phyloP scores from a whole-genome alignment of 805 yeast species.

The Nakazawaea pomicola region DNA sequence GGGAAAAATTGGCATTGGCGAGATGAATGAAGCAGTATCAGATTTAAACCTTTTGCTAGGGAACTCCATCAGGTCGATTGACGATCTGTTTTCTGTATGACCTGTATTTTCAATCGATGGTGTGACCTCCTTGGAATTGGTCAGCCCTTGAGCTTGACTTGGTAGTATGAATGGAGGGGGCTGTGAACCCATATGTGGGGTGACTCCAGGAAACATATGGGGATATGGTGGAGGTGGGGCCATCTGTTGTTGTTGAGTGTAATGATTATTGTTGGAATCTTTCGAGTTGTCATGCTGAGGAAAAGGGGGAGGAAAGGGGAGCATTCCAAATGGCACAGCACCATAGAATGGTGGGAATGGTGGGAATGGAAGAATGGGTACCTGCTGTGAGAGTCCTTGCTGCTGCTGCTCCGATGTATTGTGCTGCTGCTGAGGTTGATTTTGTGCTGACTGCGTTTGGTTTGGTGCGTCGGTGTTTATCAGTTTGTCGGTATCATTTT shows the following conservation, averaged over 20 bases:
- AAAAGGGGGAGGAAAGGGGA: slow-evolving; percentile 5
- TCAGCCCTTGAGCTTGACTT: neutral
- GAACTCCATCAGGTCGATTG: neutral
- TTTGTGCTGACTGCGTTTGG: too few species aligned
- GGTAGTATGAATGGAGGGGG: neutral
- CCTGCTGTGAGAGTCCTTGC: too few species aligned
- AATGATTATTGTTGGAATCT: neutral
- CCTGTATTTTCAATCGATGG: neutral
- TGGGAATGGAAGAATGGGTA: neutral
- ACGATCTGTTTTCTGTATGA: neutral
- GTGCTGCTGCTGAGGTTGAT: too few species aligned
- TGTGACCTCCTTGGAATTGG: neutral
- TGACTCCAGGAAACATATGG: too few species aligned
- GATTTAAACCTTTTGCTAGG: too few species aligned
- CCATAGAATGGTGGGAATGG: slow-evolving; percentile 1
- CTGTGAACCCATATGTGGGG: neutral
- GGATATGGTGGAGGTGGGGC: neutral
- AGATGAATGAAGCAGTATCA: neutral
- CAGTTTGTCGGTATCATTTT: too few species aligned
- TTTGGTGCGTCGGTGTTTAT: too few species aligned
- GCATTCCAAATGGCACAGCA: neutral
- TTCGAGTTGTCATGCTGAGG: neutral
- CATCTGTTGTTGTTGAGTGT: neutral
- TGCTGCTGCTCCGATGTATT: too few species aligned
- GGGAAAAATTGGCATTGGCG: slow-evolving; percentile 7